Evolutionary conservation across 2,329 filamentous ascomycete genomes (phyloP).

Genomic region (Fusarium caatingaense): DNA sequence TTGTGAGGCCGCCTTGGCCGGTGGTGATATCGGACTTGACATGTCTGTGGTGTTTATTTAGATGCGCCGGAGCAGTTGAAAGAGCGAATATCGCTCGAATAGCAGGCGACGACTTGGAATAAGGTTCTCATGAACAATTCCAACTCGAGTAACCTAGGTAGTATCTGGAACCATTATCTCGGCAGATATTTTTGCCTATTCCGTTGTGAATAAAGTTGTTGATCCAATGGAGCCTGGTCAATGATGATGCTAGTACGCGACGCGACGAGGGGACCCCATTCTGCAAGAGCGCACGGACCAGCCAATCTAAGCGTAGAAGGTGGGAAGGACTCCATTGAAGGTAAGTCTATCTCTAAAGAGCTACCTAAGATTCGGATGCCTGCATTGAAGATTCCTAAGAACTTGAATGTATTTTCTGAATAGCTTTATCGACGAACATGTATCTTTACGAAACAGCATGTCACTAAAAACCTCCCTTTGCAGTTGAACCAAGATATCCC

Average conservation of each 20-base stretch:
- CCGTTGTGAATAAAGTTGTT: slow-evolving; percentile 23
- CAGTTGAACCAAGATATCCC: slow-evolving; percentile 37
- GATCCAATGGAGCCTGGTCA: slow-evolving; percentile 22
- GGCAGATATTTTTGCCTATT: not conserved
- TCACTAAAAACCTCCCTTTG: slow-evolving; percentile 15
- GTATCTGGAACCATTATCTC: not conserved
- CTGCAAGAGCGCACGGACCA: slow-evolving; percentile 24
- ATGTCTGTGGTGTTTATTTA: slow-evolving; percentile 27
- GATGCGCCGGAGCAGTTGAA: slow-evolving; percentile 8
- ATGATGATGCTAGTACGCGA: slow-evolving; percentile 36
- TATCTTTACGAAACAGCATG: not conserved
- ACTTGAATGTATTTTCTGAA: not conserved
- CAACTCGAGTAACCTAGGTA: not conserved
- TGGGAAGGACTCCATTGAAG: not conserved
- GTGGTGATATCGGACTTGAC: slow-evolving; percentile 32
- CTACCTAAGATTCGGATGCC: not conserved
- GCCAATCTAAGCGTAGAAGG: not conserved
- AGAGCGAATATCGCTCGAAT: slow-evolving; percentile 1
- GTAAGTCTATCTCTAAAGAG: no score
- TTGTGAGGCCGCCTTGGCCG: slow-evolving; percentile 25
- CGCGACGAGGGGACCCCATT: slow-evolving; percentile 23
- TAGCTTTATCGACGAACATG: not conserved
- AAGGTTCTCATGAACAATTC: not conserved
- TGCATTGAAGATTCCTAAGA: not conserved
- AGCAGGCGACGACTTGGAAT: not conserved